Base-by-base conservation (phyloP, 257 asterid genomes). In the Scutellaria barbata region DNA sequence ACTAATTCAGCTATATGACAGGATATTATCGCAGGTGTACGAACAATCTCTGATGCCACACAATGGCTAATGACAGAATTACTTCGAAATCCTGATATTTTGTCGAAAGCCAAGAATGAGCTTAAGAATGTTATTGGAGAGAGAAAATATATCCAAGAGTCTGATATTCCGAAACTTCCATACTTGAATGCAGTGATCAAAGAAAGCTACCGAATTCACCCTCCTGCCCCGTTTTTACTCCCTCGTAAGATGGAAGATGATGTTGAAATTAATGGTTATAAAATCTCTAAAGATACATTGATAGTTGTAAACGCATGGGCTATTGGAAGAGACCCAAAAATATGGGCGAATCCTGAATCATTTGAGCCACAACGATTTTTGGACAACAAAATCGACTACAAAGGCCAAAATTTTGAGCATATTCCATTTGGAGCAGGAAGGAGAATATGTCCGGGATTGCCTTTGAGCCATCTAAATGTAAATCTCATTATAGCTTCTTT, bases 21-120 rank as follows among this genome's bases (percentile, higher is more conserved):
- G 73, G 73, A 65, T 5, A 4, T 65, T 3, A 2, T 57, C 0
- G 54, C 20, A 0, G 73, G 68, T 12, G 20, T 60, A 4, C 43
- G 56, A 11, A 66, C 73, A 2, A 25, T 41, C 5, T 1, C 58
- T 5, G 40, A 10, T 16, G 9, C 58, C 1, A 52, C 63, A 22
- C 30, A 30, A 10, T 74, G 78, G 77, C 53, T 51, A 42, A 73
- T 73, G 72, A n/a, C 72, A 17, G 77, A 64, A 64, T 53, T 74
- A 9, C 13, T 74, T 3, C 42, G 62, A 10, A 65, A 74, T 9
- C 68, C 67, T 1, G 25, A 48, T 1, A 18, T 10, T 33, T 13
- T 74, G 53, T 35, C 7, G 53, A 65, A 55, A 65, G 54, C 45
- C 18, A 74, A 74, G 70, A 8, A 50, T 1, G 79, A 74, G 56